Conservation (phyloP, 805 yeast genomes). For the Lipomyces orientalis region DNA sequence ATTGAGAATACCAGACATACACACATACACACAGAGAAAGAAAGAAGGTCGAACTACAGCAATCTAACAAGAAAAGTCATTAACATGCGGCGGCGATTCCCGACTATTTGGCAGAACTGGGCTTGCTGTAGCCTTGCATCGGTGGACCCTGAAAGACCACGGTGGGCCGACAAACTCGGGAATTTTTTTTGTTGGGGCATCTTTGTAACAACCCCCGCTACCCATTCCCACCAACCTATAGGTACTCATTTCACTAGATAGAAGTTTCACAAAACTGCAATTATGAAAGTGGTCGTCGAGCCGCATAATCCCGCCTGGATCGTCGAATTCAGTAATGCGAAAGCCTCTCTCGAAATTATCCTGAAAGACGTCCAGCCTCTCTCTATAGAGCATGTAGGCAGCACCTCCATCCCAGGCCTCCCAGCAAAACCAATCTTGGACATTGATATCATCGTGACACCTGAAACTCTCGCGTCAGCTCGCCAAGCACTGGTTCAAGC, state of each 20-base stretch:
- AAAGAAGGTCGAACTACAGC: too few species aligned
- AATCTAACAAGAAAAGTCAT: too few species aligned
- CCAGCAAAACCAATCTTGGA: background rate
- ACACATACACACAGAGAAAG: too few species aligned
- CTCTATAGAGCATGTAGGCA: constrained; percentile 1
- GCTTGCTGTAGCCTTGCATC: too few species aligned
- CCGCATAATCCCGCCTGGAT: constrained; percentile 7
- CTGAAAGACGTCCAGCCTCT: background rate
- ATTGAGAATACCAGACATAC: too few species aligned
- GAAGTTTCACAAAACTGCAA: background rate
- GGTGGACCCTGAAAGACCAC: too few species aligned
- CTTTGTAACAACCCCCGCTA: too few species aligned
- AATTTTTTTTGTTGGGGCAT: too few species aligned
- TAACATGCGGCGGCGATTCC: too few species aligned
- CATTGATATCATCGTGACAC: constrained; percentile 1
- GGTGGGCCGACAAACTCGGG: too few species aligned
- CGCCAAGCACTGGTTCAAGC: background rate
- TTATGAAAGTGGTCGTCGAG: background rate
- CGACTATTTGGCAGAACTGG: too few species aligned
- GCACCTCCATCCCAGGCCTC: constrained; percentile 7
- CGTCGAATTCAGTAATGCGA: constrained; percentile 1
- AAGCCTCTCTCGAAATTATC: background rate
- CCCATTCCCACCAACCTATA: too few species aligned
- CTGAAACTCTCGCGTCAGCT: background rate
- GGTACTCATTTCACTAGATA: background rate